phyloP scores from a whole-genome alignment of 73 alveolate species.

The Paraurostyla sp. region DNA sequence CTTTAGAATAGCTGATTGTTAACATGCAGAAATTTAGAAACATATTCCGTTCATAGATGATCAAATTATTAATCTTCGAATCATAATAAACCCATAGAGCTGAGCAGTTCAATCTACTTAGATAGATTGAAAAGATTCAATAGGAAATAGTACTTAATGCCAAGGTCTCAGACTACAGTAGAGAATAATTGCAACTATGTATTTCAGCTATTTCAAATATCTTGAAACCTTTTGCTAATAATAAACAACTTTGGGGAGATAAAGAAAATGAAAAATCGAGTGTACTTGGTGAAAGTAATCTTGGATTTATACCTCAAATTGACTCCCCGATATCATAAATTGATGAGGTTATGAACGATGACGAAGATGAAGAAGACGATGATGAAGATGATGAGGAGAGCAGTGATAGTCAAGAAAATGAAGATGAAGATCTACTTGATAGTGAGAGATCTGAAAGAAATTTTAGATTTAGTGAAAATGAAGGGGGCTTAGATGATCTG shows the following conservation, averaged over 20 bases:
- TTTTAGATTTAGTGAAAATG: slow-evolving; percentile 22
- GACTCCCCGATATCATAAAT: too few species aligned
- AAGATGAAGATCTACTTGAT: slow-evolving; percentile 43
- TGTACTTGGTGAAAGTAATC: background rate
- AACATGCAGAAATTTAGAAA: slow-evolving; percentile 54
- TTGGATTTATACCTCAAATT: too few species aligned
- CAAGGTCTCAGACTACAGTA: background rate
- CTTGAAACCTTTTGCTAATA: slow-evolving; percentile 39
- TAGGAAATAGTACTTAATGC: background rate
- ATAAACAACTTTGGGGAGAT: slow-evolving; percentile 37
- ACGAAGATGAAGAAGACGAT: slow-evolving; percentile 26
- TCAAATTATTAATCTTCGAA: slow-evolving; percentile 5
- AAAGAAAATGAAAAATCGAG: slow-evolving; percentile 3
- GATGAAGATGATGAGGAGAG: slow-evolving; percentile 7
- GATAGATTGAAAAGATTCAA: background rate
- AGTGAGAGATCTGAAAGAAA: slow-evolving; percentile 51
- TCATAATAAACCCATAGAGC: background rate
- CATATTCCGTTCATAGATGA: background rate
- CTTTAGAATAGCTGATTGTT: background rate
- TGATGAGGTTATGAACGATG: background rate
- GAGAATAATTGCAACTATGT: slow-evolving; percentile 16
- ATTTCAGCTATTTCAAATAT: background rate
- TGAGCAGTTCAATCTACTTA: background rate
- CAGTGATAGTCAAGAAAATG: background rate
- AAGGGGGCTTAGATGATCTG: background rate